Base-by-base conservation (phyloP, 352 stramenopile species). In the Halophytophthora batemanensis region DNA sequence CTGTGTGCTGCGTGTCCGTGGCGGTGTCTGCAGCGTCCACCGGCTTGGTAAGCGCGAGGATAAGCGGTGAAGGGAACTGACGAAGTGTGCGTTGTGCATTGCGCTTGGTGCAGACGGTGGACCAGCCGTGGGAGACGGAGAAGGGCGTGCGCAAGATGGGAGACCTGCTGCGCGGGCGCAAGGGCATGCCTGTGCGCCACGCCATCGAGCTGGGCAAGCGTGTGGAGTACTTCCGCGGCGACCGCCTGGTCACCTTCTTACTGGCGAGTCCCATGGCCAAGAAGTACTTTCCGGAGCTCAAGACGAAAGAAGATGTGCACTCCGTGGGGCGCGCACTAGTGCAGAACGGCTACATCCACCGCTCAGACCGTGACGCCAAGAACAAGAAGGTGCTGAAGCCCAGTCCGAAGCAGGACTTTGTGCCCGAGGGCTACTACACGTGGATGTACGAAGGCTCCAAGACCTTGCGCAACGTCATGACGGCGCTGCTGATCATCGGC, bases 381-480 rank as follows among this genome's bases (percentile, higher is more conserved):
- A 95, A 94, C 69, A 83, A 86, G 51, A 93, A 92, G 64, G 42
- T 94, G 28, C 68, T 96, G n/a, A 83, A 83, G 28, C 87, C 87
- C 6, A 79, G 71, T 13, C 56, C 69, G 15, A 88, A 87, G 57
- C 90, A 96, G 46, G 90, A 98, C 51, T 99, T 99, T 64, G 74
- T 95, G 12, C 87, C 96, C 35, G 91, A 97, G 12, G 96, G 95
- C 15, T 99, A 98, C 73, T 99, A 98, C 76, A 98, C 96, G 41
- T 99, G 96, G 96, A 98, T 99, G 72, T 99, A 98, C 73, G 90
- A 99, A 49, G 96, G 96, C 23, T 91, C 97, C 35, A 98, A 98
- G 82, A 98, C 96, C 45, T 77, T 98, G 57, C 94, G 93, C 63
- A 98, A 99, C 77, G 75, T 99, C 15, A 90, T 99, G 75, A 99